Percentiles rank a stretch among this genome's conserved stretches.
Evolutionary conservation across 805 yeast species (phyloP).

Genomic region (Spathaspora sp.): DNA sequence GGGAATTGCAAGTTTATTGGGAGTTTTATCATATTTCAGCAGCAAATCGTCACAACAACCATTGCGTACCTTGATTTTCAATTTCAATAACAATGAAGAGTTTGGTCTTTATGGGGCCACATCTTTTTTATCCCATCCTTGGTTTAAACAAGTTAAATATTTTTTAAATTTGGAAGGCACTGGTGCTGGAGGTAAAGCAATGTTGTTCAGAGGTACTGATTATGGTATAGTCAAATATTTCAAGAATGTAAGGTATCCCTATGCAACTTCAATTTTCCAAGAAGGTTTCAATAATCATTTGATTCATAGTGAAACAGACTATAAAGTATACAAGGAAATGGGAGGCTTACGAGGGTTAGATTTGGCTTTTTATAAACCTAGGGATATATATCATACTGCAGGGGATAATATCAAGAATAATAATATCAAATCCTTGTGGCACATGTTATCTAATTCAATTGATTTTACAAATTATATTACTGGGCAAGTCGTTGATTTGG

Average conservation of each 20-base stretch:
- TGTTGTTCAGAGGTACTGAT: conserved; percentile 81
- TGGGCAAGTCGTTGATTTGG: conserved; percentile 29
- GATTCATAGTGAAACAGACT: conserved; percentile 82
- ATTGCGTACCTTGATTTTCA: conserved; percentile 67
- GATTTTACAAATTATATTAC: conserved; percentile 51
- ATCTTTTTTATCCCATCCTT: conserved; percentile 67
- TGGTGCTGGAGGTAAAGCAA: conserved; percentile 85
- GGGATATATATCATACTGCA: conserved; percentile 78
- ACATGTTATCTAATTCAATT: conserved; percentile 72
- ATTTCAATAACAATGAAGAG: conserved; percentile 88
- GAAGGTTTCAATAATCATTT: conserved; percentile 76
- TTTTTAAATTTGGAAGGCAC: conserved; percentile 89
- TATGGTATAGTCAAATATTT: conserved; percentile 61
- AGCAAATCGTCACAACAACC: conserved; percentile 45
- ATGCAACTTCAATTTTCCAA: conserved; percentile 77
- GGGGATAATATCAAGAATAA: conserved; percentile 67
- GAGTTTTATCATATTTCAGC: conserved; percentile 52
- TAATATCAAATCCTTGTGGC: conserved; percentile 70
- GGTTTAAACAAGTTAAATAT: conserved; percentile 58
- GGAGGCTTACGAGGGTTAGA: conserved; percentile 80
- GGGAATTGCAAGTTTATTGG: conserved; percentile 80
- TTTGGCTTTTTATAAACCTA: conserved; percentile 83
- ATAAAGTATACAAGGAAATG: conserved; percentile 58
- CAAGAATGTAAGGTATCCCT: conserved; percentile 59
- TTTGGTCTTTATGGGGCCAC: conserved; percentile 82